Evolutionary conservation across 2,329 filamentous ascomycete genomes (phyloP).

Genomic region (Xylariaceae sp.): DNA sequence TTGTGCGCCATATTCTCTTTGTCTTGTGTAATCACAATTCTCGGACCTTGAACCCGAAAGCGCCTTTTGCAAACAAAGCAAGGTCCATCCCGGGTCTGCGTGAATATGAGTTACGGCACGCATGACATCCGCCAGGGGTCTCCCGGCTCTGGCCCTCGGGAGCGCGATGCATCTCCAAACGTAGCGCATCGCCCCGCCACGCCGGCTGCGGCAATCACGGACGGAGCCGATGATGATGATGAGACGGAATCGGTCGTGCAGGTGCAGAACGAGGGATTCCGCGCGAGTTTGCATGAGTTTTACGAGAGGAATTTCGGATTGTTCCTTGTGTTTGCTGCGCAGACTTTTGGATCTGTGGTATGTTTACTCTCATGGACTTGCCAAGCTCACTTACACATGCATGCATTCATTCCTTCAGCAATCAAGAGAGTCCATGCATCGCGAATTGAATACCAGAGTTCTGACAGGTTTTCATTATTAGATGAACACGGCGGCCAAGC

Average conservation of each 20-base stretch:
- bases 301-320: conserved; percentile 40
- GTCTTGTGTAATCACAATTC: not conserved
- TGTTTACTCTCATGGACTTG: not conserved
- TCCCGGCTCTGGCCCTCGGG: not conserved
- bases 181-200: conserved; percentile 3
- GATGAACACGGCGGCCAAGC: conserved; percentile 39
- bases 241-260: not conserved
- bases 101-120: conserved; percentile 14
- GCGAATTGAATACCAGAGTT: not conserved
- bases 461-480: conserved; percentile 17
- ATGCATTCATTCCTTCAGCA: no score
- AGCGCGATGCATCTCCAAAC: conserved; percentile 2
- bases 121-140: not conserved
- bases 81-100: not conserved
- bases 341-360: conserved; percentile 39
- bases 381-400: not conserved
- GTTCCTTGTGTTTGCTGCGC: conserved; percentile 37
- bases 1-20: not conserved
- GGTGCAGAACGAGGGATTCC: conserved; percentile 2
- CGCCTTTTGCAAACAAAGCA: not conserved
- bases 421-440: not conserved
- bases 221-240: conserved; percentile 5
- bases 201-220: not conserved
- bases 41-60: not conserved
- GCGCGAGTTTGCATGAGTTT: conserved; percentile 36